These are phyloP conservation scores for Stemphylium lycopersici DNA, from an alignment of 2,329 filamentous ascomycete species.

Conservation along the genomic window DNA sequence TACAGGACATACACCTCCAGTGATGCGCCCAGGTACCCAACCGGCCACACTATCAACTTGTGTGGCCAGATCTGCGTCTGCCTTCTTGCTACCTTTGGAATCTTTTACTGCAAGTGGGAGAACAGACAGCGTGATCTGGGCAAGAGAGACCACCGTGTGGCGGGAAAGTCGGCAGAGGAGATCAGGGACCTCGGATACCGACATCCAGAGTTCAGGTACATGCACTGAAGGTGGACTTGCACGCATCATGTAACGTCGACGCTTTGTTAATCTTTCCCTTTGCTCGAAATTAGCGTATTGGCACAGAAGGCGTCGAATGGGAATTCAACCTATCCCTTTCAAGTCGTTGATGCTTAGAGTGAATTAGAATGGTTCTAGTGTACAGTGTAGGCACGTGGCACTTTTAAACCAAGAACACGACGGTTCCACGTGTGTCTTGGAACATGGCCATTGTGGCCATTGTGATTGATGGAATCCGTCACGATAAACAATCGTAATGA, in stretches of 20 bases:
- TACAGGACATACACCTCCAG: slow-evolving; percentile 61
- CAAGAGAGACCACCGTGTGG: slow-evolving; percentile 57
- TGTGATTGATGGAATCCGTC: no score
- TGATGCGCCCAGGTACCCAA: slow-evolving; percentile 68
- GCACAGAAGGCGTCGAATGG: background rate
- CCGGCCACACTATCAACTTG: slow-evolving; percentile 73
- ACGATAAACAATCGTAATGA: background rate
- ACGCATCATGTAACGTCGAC: slow-evolving; percentile 9
- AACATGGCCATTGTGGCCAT: no score
- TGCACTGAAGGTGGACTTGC: slow-evolving; percentile 45
- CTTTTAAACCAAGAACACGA: no score
- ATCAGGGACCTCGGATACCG: slow-evolving; percentile 58
- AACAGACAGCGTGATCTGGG: slow-evolving; percentile 58
- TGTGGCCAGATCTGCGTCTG: slow-evolving; percentile 56
- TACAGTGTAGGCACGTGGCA: no score
- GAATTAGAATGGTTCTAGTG: no score
- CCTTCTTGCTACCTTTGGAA: slow-evolving; percentile 55
- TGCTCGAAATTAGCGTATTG: slow-evolving; percentile 6
- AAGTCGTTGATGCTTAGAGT: no score
- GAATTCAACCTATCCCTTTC: slow-evolving; percentile 9
- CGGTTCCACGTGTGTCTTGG: no score
- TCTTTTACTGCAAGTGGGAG: slow-evolving; percentile 61
- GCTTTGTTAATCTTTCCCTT: slow-evolving; percentile 9
- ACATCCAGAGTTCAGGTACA: slow-evolving; percentile 64
- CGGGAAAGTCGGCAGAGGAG: slow-evolving; percentile 57